phyloP scores from a whole-genome alignment of 164 flowering plant genomes.

The Umbilicus rupestris region DNA sequence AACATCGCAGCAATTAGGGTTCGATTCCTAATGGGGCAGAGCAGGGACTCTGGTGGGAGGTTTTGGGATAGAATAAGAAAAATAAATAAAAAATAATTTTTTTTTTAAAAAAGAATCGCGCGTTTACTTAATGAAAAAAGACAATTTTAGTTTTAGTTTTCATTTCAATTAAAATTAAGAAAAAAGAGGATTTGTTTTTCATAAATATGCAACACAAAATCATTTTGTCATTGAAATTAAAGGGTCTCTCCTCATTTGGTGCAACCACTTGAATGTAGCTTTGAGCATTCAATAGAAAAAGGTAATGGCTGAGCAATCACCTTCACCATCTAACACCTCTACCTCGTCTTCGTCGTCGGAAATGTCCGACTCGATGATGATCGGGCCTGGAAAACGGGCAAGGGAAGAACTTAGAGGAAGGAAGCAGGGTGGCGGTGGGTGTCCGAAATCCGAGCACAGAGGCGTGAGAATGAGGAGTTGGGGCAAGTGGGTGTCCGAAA shows the following conservation, averaged over 20 bases:
- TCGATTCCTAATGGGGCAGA: too few species aligned
- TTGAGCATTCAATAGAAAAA: background rate
- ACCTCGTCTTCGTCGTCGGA: background rate
- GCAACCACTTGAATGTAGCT: background rate
- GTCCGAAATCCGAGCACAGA: background rate
- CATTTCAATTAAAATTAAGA: too few species aligned
- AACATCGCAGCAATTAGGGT: too few species aligned
- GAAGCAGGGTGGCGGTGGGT: background rate
- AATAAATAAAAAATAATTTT: too few species aligned
- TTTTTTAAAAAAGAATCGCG: too few species aligned
- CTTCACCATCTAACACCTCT: background rate
- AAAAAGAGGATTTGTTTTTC: too few species aligned
- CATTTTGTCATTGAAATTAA: background rate
- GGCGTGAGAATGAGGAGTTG: constrained; percentile 10
- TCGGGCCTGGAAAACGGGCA: background rate
- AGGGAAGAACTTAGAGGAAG: background rate
- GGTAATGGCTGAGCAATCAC: background rate
- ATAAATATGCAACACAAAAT: background rate
- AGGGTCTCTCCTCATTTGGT: background rate
- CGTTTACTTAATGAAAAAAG: too few species aligned
- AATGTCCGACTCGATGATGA: background rate
- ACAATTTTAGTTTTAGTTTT: too few species aligned
- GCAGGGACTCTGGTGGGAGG: too few species aligned
- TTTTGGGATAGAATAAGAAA: too few species aligned
- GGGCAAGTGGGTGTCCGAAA: constrained; percentile 10